Conservation (phyloP, 1,284 basidiomycete genomes). For the Flammula alnicola region DNA sequence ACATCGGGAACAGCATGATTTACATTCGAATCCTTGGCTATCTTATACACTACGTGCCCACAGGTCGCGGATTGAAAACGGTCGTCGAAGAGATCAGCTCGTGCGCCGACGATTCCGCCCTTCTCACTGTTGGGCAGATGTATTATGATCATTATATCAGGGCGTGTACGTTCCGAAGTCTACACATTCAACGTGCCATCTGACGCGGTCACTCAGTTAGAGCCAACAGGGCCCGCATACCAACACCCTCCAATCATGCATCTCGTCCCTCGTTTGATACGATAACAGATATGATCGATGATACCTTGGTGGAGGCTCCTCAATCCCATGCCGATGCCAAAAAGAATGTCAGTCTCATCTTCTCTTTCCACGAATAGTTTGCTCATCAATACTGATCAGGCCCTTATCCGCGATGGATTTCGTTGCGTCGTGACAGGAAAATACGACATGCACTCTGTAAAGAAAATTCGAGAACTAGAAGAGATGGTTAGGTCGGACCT, state of each 20-base stretch:
- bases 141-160: conserved; percentile 30
- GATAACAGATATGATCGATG: conserved; percentile 23
- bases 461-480: conserved; percentile 16
- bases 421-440: conserved; percentile 26
- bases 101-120: conserved; percentile 9
- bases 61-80: conserved; percentile 15
- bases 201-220: conserved; percentile 20
- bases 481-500: conserved; percentile 1
- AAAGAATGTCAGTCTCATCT: conserved; percentile 21
- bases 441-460: conserved; percentile 19
- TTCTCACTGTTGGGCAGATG: conserved; percentile 24
- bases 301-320: conserved; percentile 20
- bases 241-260: conserved; percentile 21
- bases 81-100: conserved; percentile 22
- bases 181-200: conserved; percentile 6
- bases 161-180: conserved; percentile 24
- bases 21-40: conserved; percentile 29
- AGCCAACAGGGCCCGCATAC: conserved; percentile 20
- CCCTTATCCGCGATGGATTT: conserved; percentile 27
- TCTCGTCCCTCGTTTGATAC: conserved; percentile 28
- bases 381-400: conserved; percentile 19
- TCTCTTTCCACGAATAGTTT: conserved; percentile 9
- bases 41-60: conserved; percentile 23
- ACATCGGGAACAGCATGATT: conserved; percentile 18
- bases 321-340: conserved; percentile 25